Evolutionary conservation across 2,329 filamentous ascomycete species (phyloP).

Genomic region (Alternaria dauci): DNA sequence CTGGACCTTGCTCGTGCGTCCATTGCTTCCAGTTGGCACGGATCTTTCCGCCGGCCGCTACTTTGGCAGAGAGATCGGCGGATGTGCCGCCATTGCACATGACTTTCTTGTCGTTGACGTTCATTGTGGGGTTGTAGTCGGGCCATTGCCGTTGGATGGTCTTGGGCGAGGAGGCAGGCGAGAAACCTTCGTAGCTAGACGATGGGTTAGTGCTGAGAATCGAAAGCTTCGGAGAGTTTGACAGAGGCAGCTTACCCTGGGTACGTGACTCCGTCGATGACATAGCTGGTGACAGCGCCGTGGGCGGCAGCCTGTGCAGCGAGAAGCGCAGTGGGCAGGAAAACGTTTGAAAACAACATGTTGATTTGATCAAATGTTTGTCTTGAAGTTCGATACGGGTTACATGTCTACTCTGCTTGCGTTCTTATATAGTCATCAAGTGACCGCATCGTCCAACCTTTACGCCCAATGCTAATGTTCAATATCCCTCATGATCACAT

Average conservation of each 20-base stretch:
- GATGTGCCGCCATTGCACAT: constrained; percentile 63
- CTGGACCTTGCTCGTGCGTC: constrained; percentile 66
- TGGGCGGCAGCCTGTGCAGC: constrained; percentile 44
- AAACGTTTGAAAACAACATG: constrained; percentile 50
- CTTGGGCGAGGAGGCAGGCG: constrained; percentile 57
- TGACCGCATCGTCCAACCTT: not conserved
- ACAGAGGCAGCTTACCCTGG: constrained; percentile 31
- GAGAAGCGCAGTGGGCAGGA: constrained; percentile 45
- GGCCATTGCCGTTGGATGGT: constrained; percentile 68
- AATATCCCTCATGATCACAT: constrained; percentile 25
- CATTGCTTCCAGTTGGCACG: constrained; percentile 65
- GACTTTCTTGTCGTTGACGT: constrained; percentile 59
- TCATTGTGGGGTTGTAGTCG: constrained; percentile 64
- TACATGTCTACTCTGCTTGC: not conserved
- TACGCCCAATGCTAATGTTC: not conserved
- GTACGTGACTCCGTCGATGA: constrained; percentile 45
- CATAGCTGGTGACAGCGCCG: constrained; percentile 49
- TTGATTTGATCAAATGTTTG: constrained; percentile 4
- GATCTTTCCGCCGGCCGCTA: constrained; percentile 60
- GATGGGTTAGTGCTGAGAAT: constrained; percentile 43
- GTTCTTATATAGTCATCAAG: constrained; percentile 26
- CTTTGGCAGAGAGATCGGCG: constrained; percentile 55
- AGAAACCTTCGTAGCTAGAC: constrained; percentile 63
- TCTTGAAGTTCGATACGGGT: not conserved
- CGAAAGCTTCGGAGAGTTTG: constrained; percentile 15